These are phyloP conservation scores for Gynochthodes officinalis DNA, from an alignment of 257 asterid species.

Conservation along the genomic window DNA sequence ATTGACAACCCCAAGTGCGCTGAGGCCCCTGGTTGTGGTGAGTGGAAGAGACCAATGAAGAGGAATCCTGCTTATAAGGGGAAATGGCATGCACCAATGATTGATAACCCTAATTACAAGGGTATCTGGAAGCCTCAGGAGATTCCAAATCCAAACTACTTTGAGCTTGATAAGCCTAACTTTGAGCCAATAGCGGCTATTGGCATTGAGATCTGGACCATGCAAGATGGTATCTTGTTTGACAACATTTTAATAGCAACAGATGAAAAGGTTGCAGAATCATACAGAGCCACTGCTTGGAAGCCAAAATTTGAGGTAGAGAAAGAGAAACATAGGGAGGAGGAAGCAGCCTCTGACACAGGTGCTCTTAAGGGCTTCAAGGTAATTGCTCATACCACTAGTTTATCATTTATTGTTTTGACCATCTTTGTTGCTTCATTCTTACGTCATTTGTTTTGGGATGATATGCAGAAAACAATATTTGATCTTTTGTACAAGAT, in stretches of 20 bases:
- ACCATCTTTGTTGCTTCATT: conserved; percentile 1
- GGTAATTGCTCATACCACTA: conserved; percentile 34
- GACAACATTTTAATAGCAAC: conserved; percentile 75
- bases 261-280: conserved; percentile 65
- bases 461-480: conserved; percentile 57
- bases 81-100: conserved; percentile 80
- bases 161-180: conserved; percentile 73
- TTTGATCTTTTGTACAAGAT: conserved; percentile 80
- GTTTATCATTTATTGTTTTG: neutral
- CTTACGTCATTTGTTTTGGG: neutral
- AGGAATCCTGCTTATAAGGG: conserved; percentile 91
- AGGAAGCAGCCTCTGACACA: conserved; percentile 49
- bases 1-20: conserved; percentile 75
- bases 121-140: conserved; percentile 91
- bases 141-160: conserved; percentile 79
- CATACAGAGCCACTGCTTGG: conserved; percentile 63
- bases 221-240: conserved; percentile 94
- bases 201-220: conserved; percentile 98
- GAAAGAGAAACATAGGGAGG: conserved; percentile 73
- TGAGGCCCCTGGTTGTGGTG: conserved; percentile 95
- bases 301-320: conserved; percentile 75
- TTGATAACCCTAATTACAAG: conserved; percentile 87
- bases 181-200: conserved; percentile 93
- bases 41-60: conserved; percentile 89
- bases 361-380: conserved; percentile 76